Evolutionary conservation across 1,139 yeast species (phyloP).

Genomic region (Pichia sp.): DNA sequence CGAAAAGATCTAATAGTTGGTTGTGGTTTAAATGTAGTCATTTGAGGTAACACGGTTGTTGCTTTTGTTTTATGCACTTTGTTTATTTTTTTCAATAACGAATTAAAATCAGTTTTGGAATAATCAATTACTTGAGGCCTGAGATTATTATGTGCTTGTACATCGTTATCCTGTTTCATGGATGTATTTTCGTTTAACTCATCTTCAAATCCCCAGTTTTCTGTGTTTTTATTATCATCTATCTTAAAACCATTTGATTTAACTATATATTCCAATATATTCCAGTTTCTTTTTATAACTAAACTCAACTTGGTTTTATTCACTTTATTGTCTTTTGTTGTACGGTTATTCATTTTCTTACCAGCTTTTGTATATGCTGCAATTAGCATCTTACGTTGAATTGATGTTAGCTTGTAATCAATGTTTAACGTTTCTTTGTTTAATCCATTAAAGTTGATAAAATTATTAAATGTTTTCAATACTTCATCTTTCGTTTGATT

Average conservation of each 20-base stretch:
- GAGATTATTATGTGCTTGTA: not conserved
- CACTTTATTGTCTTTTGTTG: not conserved
- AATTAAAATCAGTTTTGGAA: constrained; percentile 1
- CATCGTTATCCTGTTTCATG: not conserved
- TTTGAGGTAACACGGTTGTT: constrained; percentile 17
- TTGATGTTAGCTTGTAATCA: not conserved
- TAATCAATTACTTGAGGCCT: not conserved
- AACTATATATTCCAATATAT: constrained; percentile 6
- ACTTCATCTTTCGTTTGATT: not conserved
- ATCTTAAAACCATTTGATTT: constrained; percentile 3
- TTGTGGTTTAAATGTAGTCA: constrained; percentile 21
- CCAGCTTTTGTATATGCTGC: constrained; percentile 5
- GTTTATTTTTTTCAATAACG: constrained; percentile 18
- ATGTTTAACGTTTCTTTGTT: not conserved
- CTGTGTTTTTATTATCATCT: not conserved
- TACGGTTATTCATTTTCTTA: not conserved
- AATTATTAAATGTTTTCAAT: constrained; percentile 4
- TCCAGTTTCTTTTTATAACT: constrained; percentile 10
- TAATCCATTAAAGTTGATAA: not conserved
- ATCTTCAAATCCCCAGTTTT: constrained; percentile 2
- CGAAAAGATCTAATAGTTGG: constrained; percentile 14
- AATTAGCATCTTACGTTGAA: constrained; percentile 2
- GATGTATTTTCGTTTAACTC: not conserved
- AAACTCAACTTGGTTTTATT: constrained; percentile 5
- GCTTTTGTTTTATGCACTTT: constrained; percentile 17